Base-by-base conservation (phyloP, 768 basidiomycete species). In the Tephrocybe sp. region DNA sequence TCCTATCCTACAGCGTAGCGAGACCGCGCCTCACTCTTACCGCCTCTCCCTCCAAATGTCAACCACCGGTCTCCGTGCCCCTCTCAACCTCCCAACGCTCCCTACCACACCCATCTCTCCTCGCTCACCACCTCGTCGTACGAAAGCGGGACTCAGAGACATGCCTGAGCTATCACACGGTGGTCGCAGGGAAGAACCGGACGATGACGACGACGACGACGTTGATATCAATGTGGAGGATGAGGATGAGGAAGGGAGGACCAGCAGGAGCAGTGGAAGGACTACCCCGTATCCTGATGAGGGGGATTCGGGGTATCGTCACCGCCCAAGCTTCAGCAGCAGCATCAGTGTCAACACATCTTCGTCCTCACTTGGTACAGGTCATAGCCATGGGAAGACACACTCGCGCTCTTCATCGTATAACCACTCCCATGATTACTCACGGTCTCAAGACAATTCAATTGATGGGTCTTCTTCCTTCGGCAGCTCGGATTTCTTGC, bases 111-210 rank as follows among this genome's bases (percentile, higher is more conserved):
- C 67, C 6, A 61, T 68, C 6, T 44, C 48, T 0, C 58, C 61
- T 0, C 11, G 17, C 8, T 30, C 47, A 6, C 26, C 25, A 59
- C 61, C 11, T n/a, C 23, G 36, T 36, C 72, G 76, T 10, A 14
- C 34, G 4, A 8, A 14, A n/a, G 15, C 15, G 11, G 34, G 34
- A 11, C 63, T 84, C 55, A 69, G 73, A 40, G 79, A 70, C 52
- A 79, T 85, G 69, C 85, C 85, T 26, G 81, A 77, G 23, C 62
- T 84, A 42, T 71, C 73, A 15, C 69, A 61, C 18, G 33, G 46
- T 42, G 54, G 50, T 32, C 28, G 23, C 9, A 26, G 30, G 23
- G 34, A n/a, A n/a, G 30, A 49, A 2, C 39, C 24, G 15, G 25
- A 45, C 11, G 25, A 38, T 0, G 44, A 45, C 6, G 48, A 50